Base-by-base conservation (phyloP, 257 asterid genomes). In the Anisodus tanguticus region DNA sequence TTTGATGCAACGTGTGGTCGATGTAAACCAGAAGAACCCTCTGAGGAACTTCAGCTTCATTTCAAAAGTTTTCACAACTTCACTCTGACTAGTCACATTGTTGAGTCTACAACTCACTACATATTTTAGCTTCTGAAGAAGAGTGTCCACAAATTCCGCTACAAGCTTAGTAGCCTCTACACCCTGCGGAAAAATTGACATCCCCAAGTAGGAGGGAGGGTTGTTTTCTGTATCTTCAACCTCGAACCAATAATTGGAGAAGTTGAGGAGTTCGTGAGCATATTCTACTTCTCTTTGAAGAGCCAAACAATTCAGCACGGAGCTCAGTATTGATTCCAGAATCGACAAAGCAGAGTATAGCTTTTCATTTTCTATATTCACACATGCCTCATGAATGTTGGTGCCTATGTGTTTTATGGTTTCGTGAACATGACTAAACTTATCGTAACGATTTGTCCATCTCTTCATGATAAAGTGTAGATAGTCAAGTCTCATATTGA, bases 341-440 rank as follows among this genome's bases (percentile, higher is more conserved):
- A 10, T 64, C 4, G 45, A 64, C n/a, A 10, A 31, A 64, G 71
- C 71, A 64, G n/a, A 10, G 9, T 64, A 43, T 26, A 26, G 41
- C 12, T 5, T 64, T 13, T 6, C 71, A 4, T 64, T 9, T 64
- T 64, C 31, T 31, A 17, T 31, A 64, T 64, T 11, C 13, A 31
- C 13, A 64, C 71, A 64, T 31, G 71, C 71, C 71, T 64, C 45
- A 64, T 64, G 71, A 64, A 31, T 66, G 45, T 66, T 13, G n/a
- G 16, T 11, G 31, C 71, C 45, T 66, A 66, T 66, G n/a, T 8
- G 31, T 31, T 26, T 66, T 7, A 66, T 64, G 71, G 71, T 66
- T 31, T 66, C 17, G 9, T 31, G 3, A 9, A 66, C 45, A 31
- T 9, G 41, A 4, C 6, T 31, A 45, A 26, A 66, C n/a, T 1